phyloP scores from a whole-genome alignment of 805 yeast genomes.

The Candida mattraensis region DNA sequence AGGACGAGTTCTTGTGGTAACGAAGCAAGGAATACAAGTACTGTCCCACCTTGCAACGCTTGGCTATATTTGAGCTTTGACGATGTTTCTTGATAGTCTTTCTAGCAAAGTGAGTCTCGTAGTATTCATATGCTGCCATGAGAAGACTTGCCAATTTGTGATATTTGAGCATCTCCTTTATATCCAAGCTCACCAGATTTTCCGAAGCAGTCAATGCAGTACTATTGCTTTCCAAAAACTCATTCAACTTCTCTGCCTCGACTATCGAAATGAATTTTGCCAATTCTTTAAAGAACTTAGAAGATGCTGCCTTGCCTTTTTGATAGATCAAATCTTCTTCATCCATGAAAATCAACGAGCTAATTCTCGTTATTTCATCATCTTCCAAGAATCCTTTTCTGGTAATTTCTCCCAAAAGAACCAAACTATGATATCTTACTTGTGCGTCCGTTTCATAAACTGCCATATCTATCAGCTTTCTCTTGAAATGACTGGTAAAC shows the following conservation, averaged over 20 bases:
- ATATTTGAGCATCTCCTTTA: constrained; percentile 30
- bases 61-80: constrained; percentile 18
- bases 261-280: constrained; percentile 53
- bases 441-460: constrained; percentile 52
- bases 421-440: constrained; percentile 52
- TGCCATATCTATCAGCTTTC: constrained; percentile 64
- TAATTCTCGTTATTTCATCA: constrained; percentile 40
- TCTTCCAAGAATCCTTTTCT: constrained; percentile 64
- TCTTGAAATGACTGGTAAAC: constrained; percentile 73
- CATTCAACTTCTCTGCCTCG: constrained; percentile 40
- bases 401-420: constrained; percentile 54
- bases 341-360: constrained; percentile 31
- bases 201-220: constrained; percentile 31
- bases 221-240: constrained; percentile 37
- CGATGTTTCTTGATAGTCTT: constrained; percentile 9
- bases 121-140: constrained; percentile 31
- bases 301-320: constrained; percentile 21
- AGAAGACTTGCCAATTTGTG: constrained; percentile 30
- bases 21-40: constrained; percentile 35
- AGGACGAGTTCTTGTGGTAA: constrained; percentile 32
- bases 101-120: constrained; percentile 18
- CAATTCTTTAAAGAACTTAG: constrained; percentile 43
- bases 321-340: constrained; percentile 27
- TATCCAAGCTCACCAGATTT: constrained; percentile 25
- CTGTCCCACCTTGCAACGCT: constrained; percentile 30